Base-by-base conservation (phyloP, 805 yeast species). In the Isabelozyma pseudorhagii region DNA sequence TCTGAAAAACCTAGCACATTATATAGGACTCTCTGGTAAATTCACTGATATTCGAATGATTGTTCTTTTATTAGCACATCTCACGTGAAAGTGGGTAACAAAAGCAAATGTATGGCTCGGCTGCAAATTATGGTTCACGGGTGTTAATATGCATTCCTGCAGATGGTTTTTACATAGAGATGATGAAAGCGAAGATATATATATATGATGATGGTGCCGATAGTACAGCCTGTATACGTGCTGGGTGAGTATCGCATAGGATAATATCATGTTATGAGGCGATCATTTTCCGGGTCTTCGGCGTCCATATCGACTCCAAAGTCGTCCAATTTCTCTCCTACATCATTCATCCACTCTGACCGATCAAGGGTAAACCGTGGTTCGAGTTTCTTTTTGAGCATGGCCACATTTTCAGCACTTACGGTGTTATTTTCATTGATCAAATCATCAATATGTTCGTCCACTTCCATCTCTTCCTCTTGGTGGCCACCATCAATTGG, bases 281-380 rank as follows among this genome's bases (percentile, higher is more conserved):
- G 46, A 18, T 53, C 57, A 41, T 55, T 59, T 38, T 59, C 64
- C 8, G 56, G 57, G 45, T 67, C 74, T 57, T 84, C 91, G 2
- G 83, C 82, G 1, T 82, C 86, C 7, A 80, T 50, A 61, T 92
- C 97, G 2, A 93, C 98, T 0, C 98, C 98, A 64, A 82, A 92
- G 66, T 90, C 97, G 39, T 78, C 79, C 43, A 93, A 69, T 10
- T 79, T 78, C 60, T 93, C 97, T n/a, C 99, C 99, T 63, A 85
- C 77, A 14, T 78, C 83, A 62, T 88, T 90, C 49, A 66, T 68
- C 96, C 96, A 92, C 40, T 80, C 73, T 11, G 67, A 71, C 36
- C 84, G 63, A 9, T 60, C 57, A 59, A 68, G 47, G 50, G 58
- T 65, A 29, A 68, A 51, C 44, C 79, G 52, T 14, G 78, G 74